Conservation (phyloP, 345 rosid species). For the Populus pruinosa region DNA sequence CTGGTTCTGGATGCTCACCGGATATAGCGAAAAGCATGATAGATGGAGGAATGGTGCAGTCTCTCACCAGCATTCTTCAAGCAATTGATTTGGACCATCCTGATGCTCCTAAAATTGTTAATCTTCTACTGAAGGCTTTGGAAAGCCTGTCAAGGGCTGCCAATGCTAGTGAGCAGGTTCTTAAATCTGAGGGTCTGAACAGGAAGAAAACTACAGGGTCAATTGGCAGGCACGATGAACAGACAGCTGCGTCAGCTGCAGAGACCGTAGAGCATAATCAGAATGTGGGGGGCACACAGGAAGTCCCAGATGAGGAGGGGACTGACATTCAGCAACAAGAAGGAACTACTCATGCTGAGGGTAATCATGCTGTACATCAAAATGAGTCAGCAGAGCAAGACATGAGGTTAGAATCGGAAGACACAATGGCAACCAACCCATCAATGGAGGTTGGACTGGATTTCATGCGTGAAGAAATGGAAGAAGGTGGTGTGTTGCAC, state of each 20-base stretch:
- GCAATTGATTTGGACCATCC: conserved; percentile 95
- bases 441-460: conserved; percentile 65
- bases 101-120: conserved; percentile 84
- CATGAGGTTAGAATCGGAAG: conserved; percentile 69
- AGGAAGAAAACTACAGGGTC: conserved; percentile 54
- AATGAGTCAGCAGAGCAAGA: conserved; percentile 53
- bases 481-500: conserved; percentile 57
- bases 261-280: conserved; percentile 47
- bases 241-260: conserved; percentile 38
- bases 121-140: conserved; percentile 77
- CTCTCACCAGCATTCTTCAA: conserved; percentile 72
- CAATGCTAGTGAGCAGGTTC: conserved; percentile 73
- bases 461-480: conserved; percentile 80
- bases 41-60: conserved; percentile 81
- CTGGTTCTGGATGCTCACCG: conserved; percentile 80
- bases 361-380: conserved; percentile 43
- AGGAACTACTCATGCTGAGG: conserved; percentile 47
- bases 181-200: conserved; percentile 54
- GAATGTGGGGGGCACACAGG: conserved; percentile 42
- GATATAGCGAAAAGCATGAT: conserved; percentile 97
- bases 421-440: conserved; percentile 49
- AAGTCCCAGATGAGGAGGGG: conserved; percentile 41
- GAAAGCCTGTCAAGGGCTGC: conserved; percentile 93
- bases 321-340: conserved; percentile 47
- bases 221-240: conserved; percentile 50